Evolutionary conservation across 1,284 basidiomycete species (phyloP).

Genomic region (Marasmius tenuissimus): DNA sequence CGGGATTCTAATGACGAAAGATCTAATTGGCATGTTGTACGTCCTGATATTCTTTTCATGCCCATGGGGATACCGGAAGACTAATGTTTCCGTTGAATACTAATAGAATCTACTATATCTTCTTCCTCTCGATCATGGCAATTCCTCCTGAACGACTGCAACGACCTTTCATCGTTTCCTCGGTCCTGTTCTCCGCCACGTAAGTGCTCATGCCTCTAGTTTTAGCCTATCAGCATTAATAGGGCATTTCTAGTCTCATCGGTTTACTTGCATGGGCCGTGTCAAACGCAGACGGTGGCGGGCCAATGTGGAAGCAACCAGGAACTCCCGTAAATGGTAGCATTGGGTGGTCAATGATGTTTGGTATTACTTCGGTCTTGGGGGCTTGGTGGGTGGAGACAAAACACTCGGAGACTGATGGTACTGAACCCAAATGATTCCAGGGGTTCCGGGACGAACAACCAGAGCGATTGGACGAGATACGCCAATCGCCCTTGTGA

Average conservation of each 20-base stretch:
- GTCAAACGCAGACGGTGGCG: constrained; percentile 14
- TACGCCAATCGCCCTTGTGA: constrained; percentile 19
- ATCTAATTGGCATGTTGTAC: constrained; percentile 21
- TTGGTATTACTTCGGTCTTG: constrained; percentile 8
- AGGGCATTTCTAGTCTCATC: constrained; percentile 11
- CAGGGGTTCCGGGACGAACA: constrained; percentile 17
- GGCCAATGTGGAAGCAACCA: constrained; percentile 17
- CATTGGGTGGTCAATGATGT: constrained; percentile 16
- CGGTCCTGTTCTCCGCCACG: constrained; percentile 15
- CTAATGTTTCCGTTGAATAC: neutral
- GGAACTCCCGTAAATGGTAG: constrained; percentile 17
- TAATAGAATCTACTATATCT: constrained; percentile 18
- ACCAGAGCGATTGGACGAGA: constrained; percentile 22
- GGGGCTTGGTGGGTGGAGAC: constrained; percentile 1
- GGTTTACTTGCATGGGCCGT: constrained; percentile 20
- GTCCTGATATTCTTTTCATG: constrained; percentile 5
- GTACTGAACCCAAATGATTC: neutral
- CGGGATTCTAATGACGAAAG: constrained; percentile 18
- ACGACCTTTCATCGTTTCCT: constrained; percentile 17
- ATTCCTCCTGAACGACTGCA: constrained; percentile 19
- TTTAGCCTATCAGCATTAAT: neutral
- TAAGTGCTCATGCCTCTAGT: constrained; percentile 1
- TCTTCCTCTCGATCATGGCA: constrained; percentile 19
- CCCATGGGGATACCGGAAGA: neutral
- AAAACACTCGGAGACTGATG: neutral